Conservation (phyloP, 257 asterid species). For the Nicotiana obtusifolia region DNA sequence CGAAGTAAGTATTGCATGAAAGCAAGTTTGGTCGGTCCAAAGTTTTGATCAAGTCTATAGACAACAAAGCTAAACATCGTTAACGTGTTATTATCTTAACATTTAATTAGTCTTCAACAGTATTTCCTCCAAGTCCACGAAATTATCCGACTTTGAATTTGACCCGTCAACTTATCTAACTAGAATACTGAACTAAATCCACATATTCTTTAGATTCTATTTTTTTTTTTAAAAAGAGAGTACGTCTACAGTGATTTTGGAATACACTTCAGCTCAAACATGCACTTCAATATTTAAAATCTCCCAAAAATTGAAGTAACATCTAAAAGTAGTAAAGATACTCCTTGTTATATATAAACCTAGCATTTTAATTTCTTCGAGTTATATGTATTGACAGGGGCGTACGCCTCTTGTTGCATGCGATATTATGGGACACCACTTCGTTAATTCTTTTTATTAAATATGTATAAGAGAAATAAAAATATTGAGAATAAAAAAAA, state of each 20-base stretch:
- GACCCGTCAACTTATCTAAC: not conserved
- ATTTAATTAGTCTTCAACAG: not conserved
- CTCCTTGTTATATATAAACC: not conserved
- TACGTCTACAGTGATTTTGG: not conserved
- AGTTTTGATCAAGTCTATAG: no score
- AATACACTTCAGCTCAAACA: not conserved
- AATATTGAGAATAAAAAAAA: no score
- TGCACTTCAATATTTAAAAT: not conserved
- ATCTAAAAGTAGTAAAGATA: not conserved
- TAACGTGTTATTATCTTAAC: not conserved
- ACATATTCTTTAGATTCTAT: not conserved
- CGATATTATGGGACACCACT: no score
- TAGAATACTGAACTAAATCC: not conserved
- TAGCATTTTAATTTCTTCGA: no score
- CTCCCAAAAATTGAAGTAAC: not conserved
- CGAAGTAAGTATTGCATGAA: no score
- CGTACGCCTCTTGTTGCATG: no score
- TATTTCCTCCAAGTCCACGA: not conserved
- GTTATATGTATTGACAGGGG: no score
- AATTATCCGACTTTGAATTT: not conserved
- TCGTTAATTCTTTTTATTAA: no score
- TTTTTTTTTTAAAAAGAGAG: not conserved
- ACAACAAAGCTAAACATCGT: not conserved
- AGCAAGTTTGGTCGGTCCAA: no score
- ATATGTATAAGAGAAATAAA: no score